Evolutionary conservation across 768 basidiomycete species (phyloP).

Genomic region (Termitomyces sp.): DNA sequence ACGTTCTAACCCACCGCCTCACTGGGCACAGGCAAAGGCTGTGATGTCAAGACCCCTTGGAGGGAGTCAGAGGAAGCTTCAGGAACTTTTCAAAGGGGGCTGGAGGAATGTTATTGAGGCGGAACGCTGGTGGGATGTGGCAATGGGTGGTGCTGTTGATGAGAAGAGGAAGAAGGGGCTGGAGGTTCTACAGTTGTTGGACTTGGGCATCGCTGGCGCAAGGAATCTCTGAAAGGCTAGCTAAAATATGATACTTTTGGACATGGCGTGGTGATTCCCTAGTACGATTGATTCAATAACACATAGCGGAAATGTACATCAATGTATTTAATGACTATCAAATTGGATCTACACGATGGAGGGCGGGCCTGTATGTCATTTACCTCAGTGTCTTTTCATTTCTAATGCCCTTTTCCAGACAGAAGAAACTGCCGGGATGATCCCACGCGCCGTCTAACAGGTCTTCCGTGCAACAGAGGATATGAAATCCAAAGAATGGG

Average conservation of each 20-base stretch:
- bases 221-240: constrained; percentile 13
- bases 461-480: too few species aligned
- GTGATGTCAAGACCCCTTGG: constrained; percentile 26
- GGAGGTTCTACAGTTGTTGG: constrained; percentile 27
- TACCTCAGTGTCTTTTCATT: too few species aligned
- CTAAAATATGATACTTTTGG: constrained; percentile 9
- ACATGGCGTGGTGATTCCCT: neutral
- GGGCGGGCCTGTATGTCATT: too few species aligned
- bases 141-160: constrained; percentile 47
- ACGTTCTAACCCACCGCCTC: constrained; percentile 39
- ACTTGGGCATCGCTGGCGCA: constrained; percentile 30
- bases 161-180: constrained; percentile 28
- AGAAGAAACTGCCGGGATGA: too few species aligned
- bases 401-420: too few species aligned
- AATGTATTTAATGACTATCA: neutral
- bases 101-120: constrained; percentile 57
- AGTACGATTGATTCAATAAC: neutral
- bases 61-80: constrained; percentile 35
- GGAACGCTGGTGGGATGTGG: constrained; percentile 67
- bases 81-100: constrained; percentile 46
- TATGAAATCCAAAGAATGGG: too few species aligned
- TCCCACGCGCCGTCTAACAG: too few species aligned
- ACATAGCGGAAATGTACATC: neutral
- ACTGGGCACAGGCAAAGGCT: constrained; percentile 38
- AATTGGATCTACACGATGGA: constrained; percentile 36